A percentile compares a stretch with the other conserved stretches of the same genome.
Evolutionary conservation across 768 basidiomycete genomes (phyloP).

Genomic region (Dioszegia hungarica): DNA sequence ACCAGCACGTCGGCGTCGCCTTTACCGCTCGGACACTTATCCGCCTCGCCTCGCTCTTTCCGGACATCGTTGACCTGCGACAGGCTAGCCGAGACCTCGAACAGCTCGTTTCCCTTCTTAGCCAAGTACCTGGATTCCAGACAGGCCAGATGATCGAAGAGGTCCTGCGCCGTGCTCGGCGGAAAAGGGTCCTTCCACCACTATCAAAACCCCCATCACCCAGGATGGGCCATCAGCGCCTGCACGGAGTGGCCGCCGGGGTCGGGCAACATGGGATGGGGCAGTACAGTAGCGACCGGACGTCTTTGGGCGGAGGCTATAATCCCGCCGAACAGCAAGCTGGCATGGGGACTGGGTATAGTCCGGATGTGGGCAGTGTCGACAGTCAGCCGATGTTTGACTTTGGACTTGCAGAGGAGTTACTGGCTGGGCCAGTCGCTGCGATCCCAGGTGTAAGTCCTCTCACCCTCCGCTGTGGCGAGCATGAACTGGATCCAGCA

Average conservation of each 20-base stretch:
- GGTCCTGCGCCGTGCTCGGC: slow-evolving; percentile 28
- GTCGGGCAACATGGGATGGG: not conserved
- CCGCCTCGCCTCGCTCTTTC: slow-evolving; percentile 14
- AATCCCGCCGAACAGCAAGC: not conserved
- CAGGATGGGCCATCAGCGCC: not conserved
- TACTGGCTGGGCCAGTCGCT: not conserved
- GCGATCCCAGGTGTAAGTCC: not conserved
- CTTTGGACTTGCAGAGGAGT: slow-evolving; percentile 4
- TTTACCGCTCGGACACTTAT: slow-evolving; percentile 15
- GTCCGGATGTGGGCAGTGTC: slow-evolving; percentile 6
- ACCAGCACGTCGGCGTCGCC: slow-evolving; percentile 19
- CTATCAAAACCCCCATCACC: slow-evolving; percentile 15
- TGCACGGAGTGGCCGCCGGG: not conserved
- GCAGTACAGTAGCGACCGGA: not conserved
- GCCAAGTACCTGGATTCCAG: slow-evolving; percentile 36
- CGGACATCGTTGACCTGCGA: slow-evolving; percentile 12
- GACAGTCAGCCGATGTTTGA: slow-evolving; percentile 9
- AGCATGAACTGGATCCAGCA: not conserved
- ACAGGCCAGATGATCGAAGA: slow-evolving; percentile 27
- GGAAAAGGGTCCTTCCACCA: slow-evolving; percentile 30
- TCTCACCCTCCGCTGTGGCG: not conserved
- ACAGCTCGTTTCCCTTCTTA: slow-evolving; percentile 7
- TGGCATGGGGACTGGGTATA: not conserved
- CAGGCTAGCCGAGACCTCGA: slow-evolving; percentile 16
- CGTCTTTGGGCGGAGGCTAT: not conserved